Evolutionary conservation across 208 protist genomes (phyloP), one percentile per base, ranked within the genome.

Genomic region (Leishmania amazonensis): DNA sequence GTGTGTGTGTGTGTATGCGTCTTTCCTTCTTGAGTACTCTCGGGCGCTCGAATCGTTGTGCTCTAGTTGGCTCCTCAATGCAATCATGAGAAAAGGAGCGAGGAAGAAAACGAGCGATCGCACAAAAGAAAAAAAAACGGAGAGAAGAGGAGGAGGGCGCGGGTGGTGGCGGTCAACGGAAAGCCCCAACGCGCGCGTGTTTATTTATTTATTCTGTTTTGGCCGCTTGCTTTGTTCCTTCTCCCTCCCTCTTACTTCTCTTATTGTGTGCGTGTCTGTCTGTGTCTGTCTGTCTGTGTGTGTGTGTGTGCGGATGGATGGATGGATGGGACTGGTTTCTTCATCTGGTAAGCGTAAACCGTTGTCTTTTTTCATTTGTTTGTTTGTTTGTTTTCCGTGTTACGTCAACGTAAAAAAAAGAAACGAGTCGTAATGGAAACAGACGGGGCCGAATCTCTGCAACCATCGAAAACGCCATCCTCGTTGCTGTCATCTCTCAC

Each of bases 141-240:
- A 58, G 19, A 24, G 54, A 58, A 58, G 19, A 24, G 54, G 17
- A 24, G 54, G 19, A 5, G 54, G 5, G 54, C 54, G 17, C 11
- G 54, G 11, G 54, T 24, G 54, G 17, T 58, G 6, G 17, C 19
- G 17, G 17, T 58, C 49, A 28, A 58, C 13, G 47, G 47, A 49
- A 49, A 3, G 15, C 54, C 54, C 53, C 72, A 1, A 79, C 40
- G 53, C 47, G 31, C 49, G 19, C 38, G 7, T n/a, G 1, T 40
- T 45, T 60, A 24, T 79, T 57, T 74, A 40, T 75, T 81, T 57
- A 75, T 80, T 64, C 64, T 65, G 9, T 78, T 75, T 78, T 62
- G 75, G 49, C 38, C 38, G 9, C 4, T 78, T 49, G 28, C 21
- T 47, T 35, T 78, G 21, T 35, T 24, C 28, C 57, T 38, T 24